Evolutionary conservation across 495 filamentous ascomycete genomes (phyloP), one percentile per base, ranked within the genome.

Genomic region (Barbatosphaeria neglecta): DNA sequence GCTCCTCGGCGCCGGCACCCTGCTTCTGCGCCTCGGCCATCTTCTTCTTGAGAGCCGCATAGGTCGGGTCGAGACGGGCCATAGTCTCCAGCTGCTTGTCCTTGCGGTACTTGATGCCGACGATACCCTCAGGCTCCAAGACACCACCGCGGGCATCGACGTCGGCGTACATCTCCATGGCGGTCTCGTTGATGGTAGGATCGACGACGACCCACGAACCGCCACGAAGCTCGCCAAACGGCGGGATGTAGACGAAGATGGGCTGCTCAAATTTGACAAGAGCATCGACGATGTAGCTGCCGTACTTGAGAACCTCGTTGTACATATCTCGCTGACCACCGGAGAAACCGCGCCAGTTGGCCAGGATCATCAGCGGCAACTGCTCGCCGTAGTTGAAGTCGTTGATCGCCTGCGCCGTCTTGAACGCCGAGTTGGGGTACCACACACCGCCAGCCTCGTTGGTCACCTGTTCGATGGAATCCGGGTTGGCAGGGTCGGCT

Each of bases 101-200:
- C 55, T 86, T 89, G 65, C 84, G 84, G 75, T 89, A 98, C 71
- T 96, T 98, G 81, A 98, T 95, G 63, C 84, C 84, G 45, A 98
- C 83, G 59, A 97, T 97, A 70, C 92, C 92, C 69, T 98, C 92
- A 16, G 92, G 92, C 66, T 98, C 92, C 51, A 98, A 78, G 45
- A 98, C 89, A 82, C 92, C 92, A 61, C 88, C 92, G 52, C 92
- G 93, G 44, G 92, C 68, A 38, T 98, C 92, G 50, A 89, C 87
- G 59, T 98, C 92, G 44, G 92, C 92, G 63, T 98, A 98, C 92
- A 98, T 98, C 68, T 98, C 92, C 92, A 98, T 98, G 60, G 81
- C 82, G 49, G 87, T 79, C 13, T 86, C 78, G 74, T 97, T 97
- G 72, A 98, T 98, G 43, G 92, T 96, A 20, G 92, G 92, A 64